Evolutionary conservation across 108 stramenopile genomes (phyloP), one percentile per base, ranked within the genome.

Genomic region (Fragilariopsis cylindrus): DNA sequence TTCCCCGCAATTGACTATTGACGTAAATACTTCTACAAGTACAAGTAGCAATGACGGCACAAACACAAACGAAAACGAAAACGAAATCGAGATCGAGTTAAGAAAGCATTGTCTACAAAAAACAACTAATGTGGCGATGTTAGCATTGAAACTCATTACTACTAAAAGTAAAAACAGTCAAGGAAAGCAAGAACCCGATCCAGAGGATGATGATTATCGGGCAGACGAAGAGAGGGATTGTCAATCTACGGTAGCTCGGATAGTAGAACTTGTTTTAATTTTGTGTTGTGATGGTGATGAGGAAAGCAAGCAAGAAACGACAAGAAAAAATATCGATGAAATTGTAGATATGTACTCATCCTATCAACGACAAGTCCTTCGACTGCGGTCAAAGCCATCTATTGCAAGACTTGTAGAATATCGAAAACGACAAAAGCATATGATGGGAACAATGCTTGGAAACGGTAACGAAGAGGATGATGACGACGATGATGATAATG

Each of bases 331-430:
- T 7, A 44, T 63, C 4, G 45, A 73, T 70, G 46, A 76, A 45
- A 77, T 83, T 55, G 72, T 85, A 55, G 73, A 82, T 2, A 60
- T 69, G 4, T 94, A 94, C 65, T 67, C 79, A 13, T 65, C 79
- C 47, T 92, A 90, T 70, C 93, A 94, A 80, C 68, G 86, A 57
- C 79, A 85, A 70, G 83, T 88, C 16, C 68, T 94, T 9, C 88
- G 90, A 40, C 68, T 84, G 42, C 84, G 93, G 13, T 76, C 85
- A 70, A 91, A 88, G 72, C 89, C 86, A 4, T 81, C 87, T 21
- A 90, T 94, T 70, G 86, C 88, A 7, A 55, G 76, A 78, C 69
- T 84, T 66, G 75, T 76, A 87, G 76, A 73, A 69, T 56, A 75
- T 71, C 73, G 89, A 81, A 53, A 78, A 40, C 43, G 48, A 50